A percentile compares a stretch with the other conserved stretches of the same genome.
phyloP scores from a whole-genome alignment of 495 filamentous ascomycete species.

The Hypomontagnella monticulosa region DNA sequence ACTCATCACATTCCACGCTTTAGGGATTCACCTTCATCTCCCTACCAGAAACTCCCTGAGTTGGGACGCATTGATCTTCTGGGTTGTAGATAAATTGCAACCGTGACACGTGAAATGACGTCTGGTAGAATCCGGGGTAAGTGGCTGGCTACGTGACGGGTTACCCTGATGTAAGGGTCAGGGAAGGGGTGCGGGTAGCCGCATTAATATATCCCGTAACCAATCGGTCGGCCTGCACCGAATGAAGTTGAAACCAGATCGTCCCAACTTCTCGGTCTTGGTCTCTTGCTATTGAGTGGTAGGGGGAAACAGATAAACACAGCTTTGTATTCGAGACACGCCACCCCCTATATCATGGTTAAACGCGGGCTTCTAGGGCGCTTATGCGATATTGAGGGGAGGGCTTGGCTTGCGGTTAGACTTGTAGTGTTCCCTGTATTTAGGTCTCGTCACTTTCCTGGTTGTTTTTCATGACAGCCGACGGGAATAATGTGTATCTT shows the following conservation, averaged over 20 bases:
- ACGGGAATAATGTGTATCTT: no score
- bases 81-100: conserved; percentile 20
- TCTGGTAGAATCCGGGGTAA: conserved; percentile 15
- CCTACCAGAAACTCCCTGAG: conserved; percentile 4
- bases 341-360: background rate
- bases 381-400: background rate
- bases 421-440: background rate
- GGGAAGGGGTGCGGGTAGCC: conserved; percentile 16
- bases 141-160: background rate
- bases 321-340: no score
- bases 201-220: conserved; percentile 11
- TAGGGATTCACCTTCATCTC: background rate
- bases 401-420: conserved; percentile 7
- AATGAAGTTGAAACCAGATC: conserved; percentile 32
- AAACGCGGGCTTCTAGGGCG: conserved; percentile 5
- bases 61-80: background rate
- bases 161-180: conserved; percentile 24
- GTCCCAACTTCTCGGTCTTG: conserved; percentile 1
- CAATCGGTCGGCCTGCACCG: conserved; percentile 14
- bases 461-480: no score
- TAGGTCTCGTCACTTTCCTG: no score
- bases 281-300: background rate
- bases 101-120: conserved; percentile 22
- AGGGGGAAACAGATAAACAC: background rate
- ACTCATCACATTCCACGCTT: no score